Conservation (phyloP, 768 basidiomycete genomes). For the Albatrellus ellisii region DNA sequence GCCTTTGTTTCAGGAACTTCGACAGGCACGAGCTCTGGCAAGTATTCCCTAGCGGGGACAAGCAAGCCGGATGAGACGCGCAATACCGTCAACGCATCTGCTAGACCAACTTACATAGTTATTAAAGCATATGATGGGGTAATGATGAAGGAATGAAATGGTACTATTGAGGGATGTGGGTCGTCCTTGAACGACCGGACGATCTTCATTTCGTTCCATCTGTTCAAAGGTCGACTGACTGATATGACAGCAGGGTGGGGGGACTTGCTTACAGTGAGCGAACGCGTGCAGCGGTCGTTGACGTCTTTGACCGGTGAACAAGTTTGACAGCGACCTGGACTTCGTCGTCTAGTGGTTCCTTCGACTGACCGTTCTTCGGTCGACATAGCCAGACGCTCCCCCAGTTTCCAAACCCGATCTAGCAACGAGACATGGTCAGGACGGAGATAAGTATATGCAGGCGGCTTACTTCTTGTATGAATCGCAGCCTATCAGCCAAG, state of each 20-base stretch:
- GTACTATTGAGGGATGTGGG: slow-evolving; percentile 84
- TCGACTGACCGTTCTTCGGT: slow-evolving; percentile 36
- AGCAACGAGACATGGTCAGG: slow-evolving; percentile 8
- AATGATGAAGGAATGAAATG: slow-evolving; percentile 89
- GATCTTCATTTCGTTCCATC: slow-evolving; percentile 99
- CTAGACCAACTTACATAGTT: slow-evolving; percentile 56
- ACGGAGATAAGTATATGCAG: slow-evolving; percentile 2
- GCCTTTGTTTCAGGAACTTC: slow-evolving; percentile 73
- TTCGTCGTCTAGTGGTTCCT: slow-evolving; percentile 28
- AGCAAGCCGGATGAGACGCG: neutral
- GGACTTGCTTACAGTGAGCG: slow-evolving; percentile 55
- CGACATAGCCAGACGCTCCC: slow-evolving; percentile 78
- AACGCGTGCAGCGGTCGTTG: slow-evolving; percentile 82
- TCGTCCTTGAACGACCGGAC: slow-evolving; percentile 73
- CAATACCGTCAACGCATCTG: neutral
- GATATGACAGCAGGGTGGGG: neutral
- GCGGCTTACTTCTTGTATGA: slow-evolving; percentile 53
- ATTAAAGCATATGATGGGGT: slow-evolving; percentile 84
- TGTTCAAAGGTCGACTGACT: slow-evolving; percentile 17
- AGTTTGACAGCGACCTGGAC: slow-evolving; percentile 81
- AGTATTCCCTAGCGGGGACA: slow-evolving; percentile 51
- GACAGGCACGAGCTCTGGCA: slow-evolving; percentile 79
- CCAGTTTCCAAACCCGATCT: slow-evolving; percentile 93
- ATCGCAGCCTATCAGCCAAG: slow-evolving; percentile 56
- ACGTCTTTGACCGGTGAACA: slow-evolving; percentile 70